phyloP scores from a whole-genome alignment of 176 grass and related monocot species.

The Paspalum notatum region DNA sequence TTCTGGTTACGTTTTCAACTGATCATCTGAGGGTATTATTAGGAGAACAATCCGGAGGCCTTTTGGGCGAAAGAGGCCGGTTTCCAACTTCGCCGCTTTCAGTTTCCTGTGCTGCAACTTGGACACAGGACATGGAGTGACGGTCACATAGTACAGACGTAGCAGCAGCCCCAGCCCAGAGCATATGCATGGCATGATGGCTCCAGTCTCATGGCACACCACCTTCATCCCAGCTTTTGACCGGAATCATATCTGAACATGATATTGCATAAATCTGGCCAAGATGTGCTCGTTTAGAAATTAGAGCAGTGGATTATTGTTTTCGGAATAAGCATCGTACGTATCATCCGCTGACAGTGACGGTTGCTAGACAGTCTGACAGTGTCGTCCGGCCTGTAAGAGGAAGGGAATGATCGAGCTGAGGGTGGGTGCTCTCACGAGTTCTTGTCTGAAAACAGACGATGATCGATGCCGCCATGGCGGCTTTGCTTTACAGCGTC shows the following conservation, averaged over 20 bases:
- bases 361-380: neutral
- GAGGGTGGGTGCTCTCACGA: conserved; percentile 7
- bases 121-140: neutral
- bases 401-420: neutral
- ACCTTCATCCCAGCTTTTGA: neutral
- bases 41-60: neutral
- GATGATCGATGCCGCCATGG: neutral
- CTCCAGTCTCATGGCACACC: neutral
- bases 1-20: neutral
- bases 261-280: conserved; percentile 22
- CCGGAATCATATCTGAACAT: conserved; percentile 40
- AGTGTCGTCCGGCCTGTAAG: too few species aligned
- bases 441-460: neutral
- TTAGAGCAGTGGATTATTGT: neutral
- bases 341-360: neutral
- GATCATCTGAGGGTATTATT: neutral
- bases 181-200: neutral
- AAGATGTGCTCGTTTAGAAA: neutral
- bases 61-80: conserved; percentile 12
- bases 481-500: neutral
- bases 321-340: conserved; percentile 11
- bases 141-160: neutral
- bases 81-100: conserved; percentile 18
- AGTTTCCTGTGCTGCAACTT: conserved; percentile 32
- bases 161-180: neutral